Conservation (phyloP, 768 basidiomycete genomes). For the Tylopilus intermedius region DNA sequence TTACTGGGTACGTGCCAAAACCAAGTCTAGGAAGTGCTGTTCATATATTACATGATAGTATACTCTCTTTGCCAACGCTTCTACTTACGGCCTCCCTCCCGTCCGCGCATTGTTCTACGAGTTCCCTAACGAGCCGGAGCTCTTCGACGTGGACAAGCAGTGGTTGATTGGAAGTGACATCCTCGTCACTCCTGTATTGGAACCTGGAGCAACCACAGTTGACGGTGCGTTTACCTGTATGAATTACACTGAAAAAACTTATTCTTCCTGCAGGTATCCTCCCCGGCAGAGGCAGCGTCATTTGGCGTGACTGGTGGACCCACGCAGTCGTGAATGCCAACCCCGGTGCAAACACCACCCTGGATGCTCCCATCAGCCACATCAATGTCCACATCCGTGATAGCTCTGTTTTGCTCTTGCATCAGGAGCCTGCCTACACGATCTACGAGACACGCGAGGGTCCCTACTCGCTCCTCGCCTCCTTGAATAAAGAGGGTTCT, state of each 20-base stretch:
- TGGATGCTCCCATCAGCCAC: conserved; percentile 66
- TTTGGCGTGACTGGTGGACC: conserved; percentile 75
- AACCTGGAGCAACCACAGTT: conserved; percentile 63
- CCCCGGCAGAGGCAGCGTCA: conserved; percentile 53
- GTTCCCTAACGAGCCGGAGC: conserved; percentile 65
- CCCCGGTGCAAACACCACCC: conserved; percentile 40
- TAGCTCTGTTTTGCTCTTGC: conserved; percentile 58
- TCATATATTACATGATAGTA: conserved; percentile 42
- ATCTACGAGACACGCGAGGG: conserved; percentile 58
- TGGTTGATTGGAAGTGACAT: conserved; percentile 69
- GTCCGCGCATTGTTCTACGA: conserved; percentile 74
- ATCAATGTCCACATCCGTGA: conserved; percentile 77
- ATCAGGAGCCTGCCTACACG: conserved; percentile 62
- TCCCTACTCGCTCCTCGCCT: conserved; percentile 59
- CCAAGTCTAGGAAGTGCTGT: neutral
- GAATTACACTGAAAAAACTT: neutral
- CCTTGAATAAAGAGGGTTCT: conserved; percentile 41
- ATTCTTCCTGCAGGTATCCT: conserved; percentile 45
- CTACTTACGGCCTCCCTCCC: conserved; percentile 60
- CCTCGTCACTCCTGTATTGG: conserved; percentile 71
- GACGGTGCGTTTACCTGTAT: conserved; percentile 39
- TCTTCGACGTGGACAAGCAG: conserved; percentile 59
- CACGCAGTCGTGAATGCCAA: conserved; percentile 48
- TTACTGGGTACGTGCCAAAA: conserved; percentile 58
- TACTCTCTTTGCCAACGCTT: conserved; percentile 67